These are phyloP conservation scores for Carallia brachiata DNA, from an alignment of 345 rosid species.

Conservation along the genomic window DNA sequence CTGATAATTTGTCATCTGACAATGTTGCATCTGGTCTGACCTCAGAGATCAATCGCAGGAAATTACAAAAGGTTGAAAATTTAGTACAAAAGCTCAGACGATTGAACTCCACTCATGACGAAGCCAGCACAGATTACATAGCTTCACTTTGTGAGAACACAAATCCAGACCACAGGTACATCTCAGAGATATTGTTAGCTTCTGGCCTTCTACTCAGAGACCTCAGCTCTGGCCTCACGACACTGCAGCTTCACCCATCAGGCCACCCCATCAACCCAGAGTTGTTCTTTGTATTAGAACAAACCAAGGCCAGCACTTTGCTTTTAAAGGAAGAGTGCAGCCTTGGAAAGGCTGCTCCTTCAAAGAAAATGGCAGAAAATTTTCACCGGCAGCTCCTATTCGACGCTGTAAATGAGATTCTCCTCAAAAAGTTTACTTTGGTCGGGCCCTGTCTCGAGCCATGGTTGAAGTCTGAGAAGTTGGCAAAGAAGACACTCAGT, in stretches of 20 bases:
- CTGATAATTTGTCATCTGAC: slow-evolving; percentile 36
- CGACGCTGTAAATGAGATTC: slow-evolving; percentile 80
- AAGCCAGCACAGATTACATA: slow-evolving; percentile 84
- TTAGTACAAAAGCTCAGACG: slow-evolving; percentile 87
- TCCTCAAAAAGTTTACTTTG: slow-evolving; percentile 54
- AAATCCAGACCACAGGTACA: slow-evolving; percentile 86
- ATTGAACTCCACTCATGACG: slow-evolving; percentile 81
- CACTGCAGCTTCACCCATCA: slow-evolving; percentile 79
- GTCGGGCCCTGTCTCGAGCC: slow-evolving; percentile 46
- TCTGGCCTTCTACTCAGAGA: slow-evolving; percentile 92
- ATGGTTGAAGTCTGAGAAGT: slow-evolving; percentile 43
- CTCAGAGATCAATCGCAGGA: slow-evolving; percentile 73
- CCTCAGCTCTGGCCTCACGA: slow-evolving; percentile 53
- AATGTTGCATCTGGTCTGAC: slow-evolving; percentile 39
- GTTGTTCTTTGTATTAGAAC: slow-evolving; percentile 84
- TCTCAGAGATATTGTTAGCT: slow-evolving; percentile 88
- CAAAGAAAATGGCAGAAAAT: slow-evolving; percentile 48
- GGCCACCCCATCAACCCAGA: slow-evolving; percentile 91
- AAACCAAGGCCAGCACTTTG: slow-evolving; percentile 62
- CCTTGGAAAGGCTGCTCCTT: slow-evolving; percentile 24
- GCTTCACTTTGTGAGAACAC: slow-evolving; percentile 86
- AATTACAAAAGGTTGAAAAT: slow-evolving; percentile 75
- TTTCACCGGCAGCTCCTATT: slow-evolving; percentile 75
- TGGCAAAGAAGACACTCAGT: slow-evolving; percentile 54
- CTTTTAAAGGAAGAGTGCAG: slow-evolving; percentile 44